A percentile compares a stretch with the other conserved stretches of the same genome.
These are phyloP conservation scores for Allomyces javanicus DNA, from an alignment of 192 early-diverging fungal species.

Conservation along the genomic window DNA sequence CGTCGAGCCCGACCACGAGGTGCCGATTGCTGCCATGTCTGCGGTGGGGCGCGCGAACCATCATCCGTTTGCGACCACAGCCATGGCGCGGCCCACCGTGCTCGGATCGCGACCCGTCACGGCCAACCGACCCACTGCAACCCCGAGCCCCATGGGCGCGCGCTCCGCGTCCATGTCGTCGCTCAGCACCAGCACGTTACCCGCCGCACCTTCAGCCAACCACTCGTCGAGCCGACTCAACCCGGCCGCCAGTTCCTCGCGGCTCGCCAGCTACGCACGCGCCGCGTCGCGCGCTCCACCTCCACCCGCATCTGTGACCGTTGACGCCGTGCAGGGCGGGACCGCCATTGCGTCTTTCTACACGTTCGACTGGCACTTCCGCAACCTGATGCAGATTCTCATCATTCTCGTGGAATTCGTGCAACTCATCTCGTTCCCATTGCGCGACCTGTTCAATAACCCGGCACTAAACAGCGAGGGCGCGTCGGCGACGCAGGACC, in stretches of 20 bases:
- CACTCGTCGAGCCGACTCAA: neutral
- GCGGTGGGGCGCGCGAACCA: neutral
- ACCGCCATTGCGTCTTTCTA: neutral
- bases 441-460: constrained; percentile 35
- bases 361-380: constrained; percentile 10
- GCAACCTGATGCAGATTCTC: constrained; percentile 49
- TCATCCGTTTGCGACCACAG: neutral
- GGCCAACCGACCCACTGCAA: neutral
- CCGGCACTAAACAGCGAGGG: neutral
- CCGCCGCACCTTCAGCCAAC: too few species aligned
- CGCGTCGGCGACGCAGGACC: neutral
- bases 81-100: neutral
- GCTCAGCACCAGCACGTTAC: too few species aligned
- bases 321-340: too few species aligned
- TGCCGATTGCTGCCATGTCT: neutral
- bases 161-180: neutral
- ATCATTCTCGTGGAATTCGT: constrained; percentile 57
- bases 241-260: neutral
- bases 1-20: neutral
- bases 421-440: constrained; percentile 57
- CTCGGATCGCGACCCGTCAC: neutral
- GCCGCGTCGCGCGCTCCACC: neutral
- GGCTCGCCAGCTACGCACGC: neutral
- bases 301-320: neutral
- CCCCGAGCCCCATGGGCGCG: neutral